Base-by-base conservation (phyloP, 257 asterid species). In the Linaria vulgaris region DNA sequence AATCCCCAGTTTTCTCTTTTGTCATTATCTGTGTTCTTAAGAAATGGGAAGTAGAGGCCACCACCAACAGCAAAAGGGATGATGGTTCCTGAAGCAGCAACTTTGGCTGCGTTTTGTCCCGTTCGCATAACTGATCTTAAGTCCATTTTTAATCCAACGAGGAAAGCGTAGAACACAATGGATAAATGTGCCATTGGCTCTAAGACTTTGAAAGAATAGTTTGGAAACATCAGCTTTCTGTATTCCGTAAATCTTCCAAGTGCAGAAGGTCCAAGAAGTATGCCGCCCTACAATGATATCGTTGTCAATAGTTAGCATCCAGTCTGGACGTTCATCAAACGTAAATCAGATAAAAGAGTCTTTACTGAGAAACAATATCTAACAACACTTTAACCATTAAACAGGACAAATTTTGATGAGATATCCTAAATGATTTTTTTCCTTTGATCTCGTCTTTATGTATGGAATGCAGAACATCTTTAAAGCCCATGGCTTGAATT, bases 141-240 rank as follows among this genome's bases (percentile, higher is more conserved):
- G 16, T 94, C 97, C 92, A 83, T 81, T 58, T 84, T 86, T 24
- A 90, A 56, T 27, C 97, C 99, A 57, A 77, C 72, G 8, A 94
- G 83, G 76, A 94, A 87, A 39, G 96, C 96, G 44, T 79, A 84
- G 62, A 71, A 78, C 6, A 78, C 76, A 13, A 94, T 74, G 74
- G 95, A 72, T 20, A 90, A 58, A 53, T 94, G 99, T 20, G 95
- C 95, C 86, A 94, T 80, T 47, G 96, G 95, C 85, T 94, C 97
- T 52, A 94, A 45, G 3, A 81, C 69, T 56, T 64, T 72, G 72
- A 83, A 82, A 6, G 88, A 76, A 55, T 79, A 90, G 49, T 61
- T 77, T 16, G 97, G 97, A 76, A 87, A 94, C 9, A 84, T 1
- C 16, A 69, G 16, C 70, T 66, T 71, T 47, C 75, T 72, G 71